Evolutionary conservation across 31 red algal species (phyloP).

Genomic region (Porphyra umbilicalis): DNA sequence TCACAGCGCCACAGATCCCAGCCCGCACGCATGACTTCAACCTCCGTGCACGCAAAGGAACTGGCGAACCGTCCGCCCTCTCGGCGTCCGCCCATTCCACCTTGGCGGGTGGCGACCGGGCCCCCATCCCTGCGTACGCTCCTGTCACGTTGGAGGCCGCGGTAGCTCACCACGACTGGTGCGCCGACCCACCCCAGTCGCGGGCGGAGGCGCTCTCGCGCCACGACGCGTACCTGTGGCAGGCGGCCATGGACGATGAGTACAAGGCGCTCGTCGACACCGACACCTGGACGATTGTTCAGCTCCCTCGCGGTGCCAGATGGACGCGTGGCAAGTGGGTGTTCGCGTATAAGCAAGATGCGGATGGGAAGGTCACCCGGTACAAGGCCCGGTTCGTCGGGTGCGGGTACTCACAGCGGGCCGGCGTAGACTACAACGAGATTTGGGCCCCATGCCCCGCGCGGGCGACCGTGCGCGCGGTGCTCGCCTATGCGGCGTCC

Average conservation of each 20-base stretch:
- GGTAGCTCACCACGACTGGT: neutral
- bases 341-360: slow-evolving; percentile 5
- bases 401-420: too few relatives aligned
- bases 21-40: too few relatives aligned
- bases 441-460: too few relatives aligned
- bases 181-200: neutral
- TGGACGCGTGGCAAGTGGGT: slow-evolving; percentile 5
- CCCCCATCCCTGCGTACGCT: too few relatives aligned
- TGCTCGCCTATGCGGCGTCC: too few relatives aligned
- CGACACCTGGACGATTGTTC: slow-evolving; percentile 7
- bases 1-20: too few relatives aligned
- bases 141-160: neutral
- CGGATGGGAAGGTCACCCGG: neutral
- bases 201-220: neutral
- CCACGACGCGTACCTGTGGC: neutral
- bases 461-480: too few relatives aligned
- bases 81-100: neutral
- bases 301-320: neutral
- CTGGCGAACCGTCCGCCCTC: neutral
- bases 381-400: neutral
- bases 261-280: neutral
- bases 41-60: too few relatives aligned
- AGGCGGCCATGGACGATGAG: slow-evolving; percentile 3
- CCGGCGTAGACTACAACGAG: too few relatives aligned
- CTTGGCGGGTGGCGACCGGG: neutral